Base-by-base conservation (phyloP, 768 basidiomycete species). In the Cystofilobasidium bisporidii region DNA sequence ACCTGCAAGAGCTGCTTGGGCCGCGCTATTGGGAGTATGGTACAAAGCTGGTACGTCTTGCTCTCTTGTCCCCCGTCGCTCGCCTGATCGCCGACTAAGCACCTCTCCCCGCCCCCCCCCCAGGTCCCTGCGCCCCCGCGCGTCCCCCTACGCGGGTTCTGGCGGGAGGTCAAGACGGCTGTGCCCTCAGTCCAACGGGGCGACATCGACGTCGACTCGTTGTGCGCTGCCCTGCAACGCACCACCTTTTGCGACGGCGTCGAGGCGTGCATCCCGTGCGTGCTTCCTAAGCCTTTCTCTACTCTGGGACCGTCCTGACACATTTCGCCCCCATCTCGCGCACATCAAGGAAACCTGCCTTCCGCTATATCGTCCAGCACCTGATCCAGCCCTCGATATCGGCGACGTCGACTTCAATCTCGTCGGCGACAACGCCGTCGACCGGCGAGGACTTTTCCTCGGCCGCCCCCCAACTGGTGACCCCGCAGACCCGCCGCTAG, bases 231-330 rank as follows among this genome's bases (percentile, higher is more conserved):
- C 6, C n/a, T 56, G 5, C 53, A 15, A 2, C 53, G 53, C 14
- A 32, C 12, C 28, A 17, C 53, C 6, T 56, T 56, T 17, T 56
- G 53, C 30, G 53, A 56, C 20, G 28, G 28, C 5, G 30, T 56
- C 30, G 53, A 56, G 53, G 28, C 53, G 17, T 56, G 53, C 30
- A 28, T 56, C 14, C 53, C 53, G 53, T 56, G 26, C 53, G 53
- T 56, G 14, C 48, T 4, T 11, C 22, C 11, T 24, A 4, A 14
- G 11, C 48, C 14, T 24, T 50, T 10, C 48, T 2, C 22, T 3
- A 24, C 48, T 14, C 8, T 43, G 8, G 15, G 41, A 8, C 15
- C 12, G 41, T 15, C 3, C 18, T 6, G 41, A 15, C 41, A 43
- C 12, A 20, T 14, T 43, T 5, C 36, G 36, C 36, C 36, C 41